A percentile compares a stretch with the other conserved stretches of the same genome.
Evolutionary conservation across 2,329 filamentous ascomycete species (phyloP).

Genomic region (Pestalotiopsis fici): DNA sequence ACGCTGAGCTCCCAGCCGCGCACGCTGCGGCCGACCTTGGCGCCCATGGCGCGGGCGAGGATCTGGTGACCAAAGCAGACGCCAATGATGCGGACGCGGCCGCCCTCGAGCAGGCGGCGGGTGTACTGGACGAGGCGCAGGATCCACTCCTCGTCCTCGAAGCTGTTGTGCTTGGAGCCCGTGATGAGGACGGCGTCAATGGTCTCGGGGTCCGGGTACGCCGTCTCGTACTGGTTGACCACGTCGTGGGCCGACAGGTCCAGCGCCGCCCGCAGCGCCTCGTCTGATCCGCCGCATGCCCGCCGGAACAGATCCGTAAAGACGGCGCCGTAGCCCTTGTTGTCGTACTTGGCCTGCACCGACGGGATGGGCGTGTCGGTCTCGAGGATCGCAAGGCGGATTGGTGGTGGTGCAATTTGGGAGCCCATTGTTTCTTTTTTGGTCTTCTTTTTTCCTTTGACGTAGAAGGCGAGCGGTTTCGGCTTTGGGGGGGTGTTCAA

Average conservation of each 20-base stretch:
- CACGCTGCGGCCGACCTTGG: slow-evolving; percentile 65
- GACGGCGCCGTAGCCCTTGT: slow-evolving; percentile 69
- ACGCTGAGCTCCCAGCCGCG: slow-evolving; percentile 84
- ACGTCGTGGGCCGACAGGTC: slow-evolving; percentile 70
- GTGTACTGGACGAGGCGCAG: slow-evolving; percentile 71
- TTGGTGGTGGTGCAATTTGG: slow-evolving; percentile 36
- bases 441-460: neutral
- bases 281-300: slow-evolving; percentile 47
- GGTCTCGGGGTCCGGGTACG: slow-evolving; percentile 71
- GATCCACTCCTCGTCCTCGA: slow-evolving; percentile 77
- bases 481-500: neutral
- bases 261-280: slow-evolving; percentile 45
- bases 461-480: neutral
- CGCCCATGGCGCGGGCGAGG: slow-evolving; percentile 70
- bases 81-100: slow-evolving; percentile 71
- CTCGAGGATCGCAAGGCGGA: slow-evolving; percentile 86
- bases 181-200: slow-evolving; percentile 84
- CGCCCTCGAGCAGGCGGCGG: slow-evolving; percentile 56
- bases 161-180: slow-evolving; percentile 74
- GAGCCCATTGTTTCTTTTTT: slow-evolving; percentile 29
- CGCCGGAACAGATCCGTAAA: slow-evolving; percentile 62
- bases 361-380: slow-evolving; percentile 75
- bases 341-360: slow-evolving; percentile 60
- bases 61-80: slow-evolving; percentile 91
- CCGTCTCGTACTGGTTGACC: slow-evolving; percentile 57